Percentiles rank a stretch among this genome's conserved stretches.
These are phyloP conservation scores for Mycena rosella DNA, from an alignment of 768 basidiomycete species.

Conservation along the genomic window DNA sequence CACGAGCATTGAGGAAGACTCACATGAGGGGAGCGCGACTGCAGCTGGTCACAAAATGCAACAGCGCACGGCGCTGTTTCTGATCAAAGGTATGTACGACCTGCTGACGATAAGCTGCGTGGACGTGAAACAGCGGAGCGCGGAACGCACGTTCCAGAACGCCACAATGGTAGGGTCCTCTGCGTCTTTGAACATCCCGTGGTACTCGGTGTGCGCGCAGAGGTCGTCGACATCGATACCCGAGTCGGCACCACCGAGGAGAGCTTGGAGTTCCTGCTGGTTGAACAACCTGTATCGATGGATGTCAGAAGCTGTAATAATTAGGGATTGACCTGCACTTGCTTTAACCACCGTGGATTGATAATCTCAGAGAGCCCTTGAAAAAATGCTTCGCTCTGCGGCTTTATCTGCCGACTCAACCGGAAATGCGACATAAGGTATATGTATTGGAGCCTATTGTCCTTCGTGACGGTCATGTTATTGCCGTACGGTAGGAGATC, in stretches of 20 bases:
- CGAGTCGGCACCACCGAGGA: conserved; percentile 89
- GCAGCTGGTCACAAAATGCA: conserved; percentile 96
- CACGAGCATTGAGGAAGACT: conserved; percentile 44
- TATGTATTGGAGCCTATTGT: conserved; percentile 92
- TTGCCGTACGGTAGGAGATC: conserved; percentile 87
- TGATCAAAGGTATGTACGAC: conserved; percentile 85
- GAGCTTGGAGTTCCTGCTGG: conserved; percentile 91
- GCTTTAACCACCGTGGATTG: conserved; percentile 88
- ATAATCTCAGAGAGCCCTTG: conserved; percentile 93
- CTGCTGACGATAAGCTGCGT: conserved; percentile 46
- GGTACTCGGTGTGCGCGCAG: conserved; percentile 79
- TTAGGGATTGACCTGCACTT: too few species aligned
- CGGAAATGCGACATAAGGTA: conserved; percentile 89
- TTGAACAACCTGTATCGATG: conserved; percentile 99
- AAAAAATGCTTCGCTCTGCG: conserved; percentile 88
- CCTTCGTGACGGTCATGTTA: conserved; percentile 85
- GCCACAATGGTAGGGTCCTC: conserved; percentile 72
- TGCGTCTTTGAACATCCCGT: conserved; percentile 78
- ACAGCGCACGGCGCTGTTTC: conserved; percentile 78
- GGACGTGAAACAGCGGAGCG: neutral
- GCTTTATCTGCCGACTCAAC: conserved; percentile 87
- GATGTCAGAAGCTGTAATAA: too few species aligned
- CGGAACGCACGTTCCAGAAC: conserved; percentile 83
- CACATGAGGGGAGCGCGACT: conserved; percentile 89
- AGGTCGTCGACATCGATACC: conserved; percentile 89